phyloP scores from a whole-genome alignment of 225 moss, liverwort and hornwort species.

The Takakia lepidozioides region DNA sequence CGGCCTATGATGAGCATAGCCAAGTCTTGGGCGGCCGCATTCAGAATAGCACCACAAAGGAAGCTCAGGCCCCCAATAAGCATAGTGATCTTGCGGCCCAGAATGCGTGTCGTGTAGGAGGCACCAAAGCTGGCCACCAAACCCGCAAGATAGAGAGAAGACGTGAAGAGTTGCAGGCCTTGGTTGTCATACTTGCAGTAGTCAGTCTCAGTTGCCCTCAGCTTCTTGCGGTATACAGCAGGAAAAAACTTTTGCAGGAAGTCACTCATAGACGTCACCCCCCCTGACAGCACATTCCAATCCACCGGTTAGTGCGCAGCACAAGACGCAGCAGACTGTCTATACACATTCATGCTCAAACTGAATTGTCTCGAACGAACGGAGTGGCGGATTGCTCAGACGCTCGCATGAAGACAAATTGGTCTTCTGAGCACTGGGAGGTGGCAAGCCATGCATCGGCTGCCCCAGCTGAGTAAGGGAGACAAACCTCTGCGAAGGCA shows the following conservation, averaged over 20 bases:
- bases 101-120: neutral
- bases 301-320: too few relatives aligned
- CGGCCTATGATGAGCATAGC: neutral
- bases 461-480: too few relatives aligned
- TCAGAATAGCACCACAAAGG: neutral
- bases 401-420: too few relatives aligned
- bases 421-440: too few relatives aligned
- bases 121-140: slow-evolving; percentile 1
- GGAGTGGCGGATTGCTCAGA: too few relatives aligned
- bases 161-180: slow-evolving; percentile 1
- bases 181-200: slow-evolving; percentile 10
- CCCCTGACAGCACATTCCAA: too few relatives aligned
- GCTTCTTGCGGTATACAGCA: slow-evolving; percentile 12
- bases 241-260: slow-evolving; percentile 22
- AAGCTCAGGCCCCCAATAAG: slow-evolving; percentile 4
- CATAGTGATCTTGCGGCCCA: slow-evolving; percentile 1
- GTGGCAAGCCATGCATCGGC: too few relatives aligned
- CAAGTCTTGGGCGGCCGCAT: neutral
- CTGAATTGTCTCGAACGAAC: too few relatives aligned
- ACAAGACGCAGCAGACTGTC: too few relatives aligned
- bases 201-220: too few relatives aligned
- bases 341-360: too few relatives aligned
- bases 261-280: slow-evolving; percentile 17
- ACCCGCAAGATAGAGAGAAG: slow-evolving; percentile 8
- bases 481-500: too few relatives aligned